A percentile compares a stretch with the other conserved stretches of the same genome.
Evolutionary conservation across 2,329 filamentous ascomycete genomes (phyloP).

Genomic region (Aspergillus udagawae): DNA sequence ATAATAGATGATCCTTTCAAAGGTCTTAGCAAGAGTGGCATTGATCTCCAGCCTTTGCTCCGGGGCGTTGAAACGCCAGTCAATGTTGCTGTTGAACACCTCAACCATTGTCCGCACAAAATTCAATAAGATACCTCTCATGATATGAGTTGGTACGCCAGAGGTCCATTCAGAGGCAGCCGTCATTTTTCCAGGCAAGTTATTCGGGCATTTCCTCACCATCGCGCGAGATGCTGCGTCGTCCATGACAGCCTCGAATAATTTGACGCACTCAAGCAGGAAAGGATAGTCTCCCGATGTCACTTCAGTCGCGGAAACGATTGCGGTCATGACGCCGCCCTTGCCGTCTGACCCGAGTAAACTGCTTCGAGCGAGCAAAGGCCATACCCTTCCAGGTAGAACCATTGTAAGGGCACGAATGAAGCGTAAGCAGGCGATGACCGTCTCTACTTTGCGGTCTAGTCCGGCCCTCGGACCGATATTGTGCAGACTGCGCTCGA

Average conservation of each 20-base stretch:
- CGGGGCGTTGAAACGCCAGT: conserved; percentile 74
- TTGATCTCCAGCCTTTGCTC: conserved; percentile 68
- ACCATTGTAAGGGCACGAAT: conserved; percentile 65
- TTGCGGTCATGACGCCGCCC: conserved; percentile 69
- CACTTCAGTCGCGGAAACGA: conserved; percentile 80
- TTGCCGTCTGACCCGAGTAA: conserved; percentile 73
- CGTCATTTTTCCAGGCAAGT: conserved; percentile 26
- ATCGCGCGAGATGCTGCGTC: conserved; percentile 62
- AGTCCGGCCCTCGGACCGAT: conserved; percentile 56
- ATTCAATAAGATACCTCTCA: conserved; percentile 66
- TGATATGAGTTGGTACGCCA: conserved; percentile 72
- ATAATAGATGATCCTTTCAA: conserved; percentile 68
- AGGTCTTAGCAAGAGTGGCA: conserved; percentile 61
- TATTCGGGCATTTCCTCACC: conserved; percentile 36
- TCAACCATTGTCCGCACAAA: conserved; percentile 75
- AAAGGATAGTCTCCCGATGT: conserved; percentile 73
- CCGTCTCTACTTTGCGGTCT: conserved; percentile 62
- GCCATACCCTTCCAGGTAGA: conserved; percentile 85
- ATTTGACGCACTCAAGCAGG: conserved; percentile 65
- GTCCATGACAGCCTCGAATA: conserved; percentile 72
- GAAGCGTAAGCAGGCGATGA: conserved; percentile 76
- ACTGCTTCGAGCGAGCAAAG: conserved; percentile 76
- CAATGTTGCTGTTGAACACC: conserved; percentile 77
- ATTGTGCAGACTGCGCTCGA: conserved; percentile 62
- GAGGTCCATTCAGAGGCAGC: conserved; percentile 53